These are phyloP conservation scores for Xylaria sp. DNA, from an alignment of 2,329 filamentous ascomycete genomes.

Conservation along the genomic window DNA sequence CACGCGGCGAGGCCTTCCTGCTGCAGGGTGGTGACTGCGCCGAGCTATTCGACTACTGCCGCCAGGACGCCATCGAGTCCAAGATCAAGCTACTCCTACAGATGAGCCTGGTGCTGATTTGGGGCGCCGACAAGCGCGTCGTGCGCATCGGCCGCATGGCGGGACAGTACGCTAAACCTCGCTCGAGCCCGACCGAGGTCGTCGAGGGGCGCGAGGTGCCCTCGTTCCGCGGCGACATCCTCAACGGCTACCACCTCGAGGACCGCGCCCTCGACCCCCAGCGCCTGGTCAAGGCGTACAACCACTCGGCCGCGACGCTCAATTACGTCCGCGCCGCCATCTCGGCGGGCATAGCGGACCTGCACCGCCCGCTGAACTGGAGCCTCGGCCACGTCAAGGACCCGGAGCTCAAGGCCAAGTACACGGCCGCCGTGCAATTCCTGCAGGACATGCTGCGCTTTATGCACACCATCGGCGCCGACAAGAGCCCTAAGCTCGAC, in stretches of 20 bases:
- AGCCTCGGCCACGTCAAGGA: conserved; percentile 90
- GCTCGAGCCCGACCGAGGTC: conserved; percentile 87
- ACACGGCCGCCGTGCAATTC: conserved; percentile 83
- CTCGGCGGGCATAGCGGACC: conserved; percentile 88
- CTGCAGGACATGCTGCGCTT: conserved; percentile 93
- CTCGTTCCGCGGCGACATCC: conserved; percentile 93
- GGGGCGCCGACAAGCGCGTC: conserved; percentile 83
- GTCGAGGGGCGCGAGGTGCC: conserved; percentile 83
- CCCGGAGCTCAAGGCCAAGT: conserved; percentile 83
- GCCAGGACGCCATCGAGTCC: conserved; percentile 86
- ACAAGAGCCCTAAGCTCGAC: conserved; percentile 83
- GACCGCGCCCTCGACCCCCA: conserved; percentile 83
- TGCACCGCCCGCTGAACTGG: conserved; percentile 96
- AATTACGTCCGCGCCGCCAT: conserved; percentile 92
- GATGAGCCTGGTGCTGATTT: conserved; percentile 96
- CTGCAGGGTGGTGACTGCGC: conserved; percentile 97
- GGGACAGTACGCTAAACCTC: conserved; percentile 95
- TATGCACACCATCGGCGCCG: conserved; percentile 92
- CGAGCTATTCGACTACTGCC: conserved; percentile 97
- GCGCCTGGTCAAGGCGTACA: conserved; percentile 88
- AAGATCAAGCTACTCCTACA: conserved; percentile 97
- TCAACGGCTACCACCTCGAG: conserved; percentile 86
- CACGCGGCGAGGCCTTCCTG: conserved; percentile 89
- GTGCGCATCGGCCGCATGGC: conserved; percentile 96
- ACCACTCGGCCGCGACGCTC: conserved; percentile 92